These are phyloP conservation scores for Paracorniculantispora psalliotae DNA, from an alignment of 2,329 filamentous ascomycete genomes.

Conservation along the genomic window DNA sequence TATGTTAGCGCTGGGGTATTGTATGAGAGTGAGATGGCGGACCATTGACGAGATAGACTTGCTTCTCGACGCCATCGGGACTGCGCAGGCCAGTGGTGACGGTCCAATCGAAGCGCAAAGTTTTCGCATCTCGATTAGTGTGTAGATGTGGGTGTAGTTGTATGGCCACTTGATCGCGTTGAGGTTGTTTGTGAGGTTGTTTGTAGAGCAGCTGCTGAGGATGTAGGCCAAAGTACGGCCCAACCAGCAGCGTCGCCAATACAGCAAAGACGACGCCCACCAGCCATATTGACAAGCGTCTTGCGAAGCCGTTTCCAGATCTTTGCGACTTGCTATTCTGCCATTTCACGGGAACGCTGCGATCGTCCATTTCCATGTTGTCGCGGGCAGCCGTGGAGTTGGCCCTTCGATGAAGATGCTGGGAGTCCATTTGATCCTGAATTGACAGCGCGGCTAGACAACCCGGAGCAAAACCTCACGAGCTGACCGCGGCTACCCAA, in stretches of 20 bases:
- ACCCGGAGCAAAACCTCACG: too few relatives aligned
- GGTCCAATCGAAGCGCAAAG: conserved; percentile 9
- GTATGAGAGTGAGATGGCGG: background rate
- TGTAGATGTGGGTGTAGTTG: conserved; percentile 5
- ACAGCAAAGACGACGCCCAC: background rate
- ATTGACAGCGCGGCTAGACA: background rate
- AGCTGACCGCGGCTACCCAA: conserved; percentile 4
- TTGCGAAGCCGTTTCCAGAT: background rate
- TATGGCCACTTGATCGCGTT: conserved; percentile 7
- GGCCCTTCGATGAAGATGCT: background rate
- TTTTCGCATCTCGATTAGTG: background rate
- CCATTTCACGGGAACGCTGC: background rate
- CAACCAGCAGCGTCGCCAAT: background rate
- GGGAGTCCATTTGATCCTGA: too few relatives aligned
- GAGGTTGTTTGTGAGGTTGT: background rate
- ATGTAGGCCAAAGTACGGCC: background rate
- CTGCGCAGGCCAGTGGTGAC: conserved; percentile 2
- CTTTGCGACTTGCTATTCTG: background rate
- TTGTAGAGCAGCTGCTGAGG: background rate
- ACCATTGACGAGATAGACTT: conserved; percentile 15
- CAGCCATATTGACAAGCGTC: background rate
- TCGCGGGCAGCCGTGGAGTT: background rate
- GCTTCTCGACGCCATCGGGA: conserved; percentile 14
- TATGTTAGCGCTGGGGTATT: background rate
- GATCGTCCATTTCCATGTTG: background rate